Evolutionary conservation across 306 rosid genomes (phyloP).

Genomic region (Cucurbita pepo): DNA sequence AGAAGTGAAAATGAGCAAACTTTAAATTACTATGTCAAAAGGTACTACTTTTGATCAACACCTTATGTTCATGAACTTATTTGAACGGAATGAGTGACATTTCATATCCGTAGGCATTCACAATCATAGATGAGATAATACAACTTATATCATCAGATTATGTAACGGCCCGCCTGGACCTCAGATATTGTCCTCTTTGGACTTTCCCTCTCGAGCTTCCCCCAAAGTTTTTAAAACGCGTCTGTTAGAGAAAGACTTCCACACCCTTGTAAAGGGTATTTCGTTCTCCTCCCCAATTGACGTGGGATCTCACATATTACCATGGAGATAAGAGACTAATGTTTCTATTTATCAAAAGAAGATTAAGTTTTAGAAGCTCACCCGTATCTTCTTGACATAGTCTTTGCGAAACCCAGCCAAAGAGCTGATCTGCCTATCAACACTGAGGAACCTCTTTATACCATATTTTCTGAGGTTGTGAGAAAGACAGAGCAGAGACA

Average conservation of each 20-base stretch:
- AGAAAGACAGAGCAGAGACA: constrained; percentile 30
- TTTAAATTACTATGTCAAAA: not conserved
- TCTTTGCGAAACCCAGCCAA: constrained; percentile 22
- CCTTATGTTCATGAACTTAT: not conserved
- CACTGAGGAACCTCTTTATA: constrained; percentile 25
- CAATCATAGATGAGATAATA: not conserved
- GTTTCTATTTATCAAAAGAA: not conserved
- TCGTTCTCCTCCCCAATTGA: no score
- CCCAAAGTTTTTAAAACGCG: no score
- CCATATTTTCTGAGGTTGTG: constrained; percentile 35
- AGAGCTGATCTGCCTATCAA: constrained; percentile 20
- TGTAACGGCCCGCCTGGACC: no score
- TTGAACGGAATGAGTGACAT: not conserved
- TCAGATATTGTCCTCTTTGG: no score
- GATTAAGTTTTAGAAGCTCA: constrained; percentile 4
- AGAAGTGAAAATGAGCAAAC: not conserved
- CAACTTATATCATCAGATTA: not conserved
- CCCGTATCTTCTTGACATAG: constrained; percentile 20
- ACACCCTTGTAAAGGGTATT: no score
- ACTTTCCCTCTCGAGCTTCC: no score
- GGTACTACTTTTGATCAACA: not conserved
- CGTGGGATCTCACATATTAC: no score
- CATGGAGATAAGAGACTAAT: not conserved
- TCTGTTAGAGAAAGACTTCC: no score
- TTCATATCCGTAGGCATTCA: not conserved